These are phyloP conservation scores for Hypomyces rosellus DNA, from an alignment of 2,329 filamentous ascomycete genomes.

Conservation along the genomic window DNA sequence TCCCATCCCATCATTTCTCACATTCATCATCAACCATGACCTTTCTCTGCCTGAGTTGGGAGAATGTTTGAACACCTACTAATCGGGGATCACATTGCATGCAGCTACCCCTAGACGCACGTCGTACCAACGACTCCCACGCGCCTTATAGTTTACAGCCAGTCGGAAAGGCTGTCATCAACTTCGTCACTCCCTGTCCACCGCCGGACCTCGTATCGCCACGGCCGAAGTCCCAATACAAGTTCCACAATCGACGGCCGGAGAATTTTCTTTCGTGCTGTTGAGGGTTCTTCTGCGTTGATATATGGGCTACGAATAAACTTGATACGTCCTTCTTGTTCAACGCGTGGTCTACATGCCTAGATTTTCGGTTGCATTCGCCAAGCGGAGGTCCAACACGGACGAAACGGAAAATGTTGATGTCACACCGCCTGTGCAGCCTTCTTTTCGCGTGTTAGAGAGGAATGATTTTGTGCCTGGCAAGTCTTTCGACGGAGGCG, in stretches of 20 bases:
- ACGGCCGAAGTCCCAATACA: constrained; percentile 4
- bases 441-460: constrained; percentile 55
- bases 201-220: constrained; percentile 11
- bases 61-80: constrained; percentile 6
- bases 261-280: constrained; percentile 5
- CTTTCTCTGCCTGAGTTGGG: not conserved
- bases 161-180: constrained; percentile 1
- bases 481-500: constrained; percentile 47
- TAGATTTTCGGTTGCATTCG: constrained; percentile 55
- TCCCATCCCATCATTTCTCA: not conserved
- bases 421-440: constrained; percentile 35
- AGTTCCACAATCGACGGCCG: constrained; percentile 7
- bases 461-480: constrained; percentile 38
- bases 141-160: constrained; percentile 6
- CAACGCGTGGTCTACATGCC: constrained; percentile 45
- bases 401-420: constrained; percentile 48
- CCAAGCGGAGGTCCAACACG: constrained; percentile 54
- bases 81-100: constrained; percentile 7
- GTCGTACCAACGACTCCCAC: constrained; percentile 12
- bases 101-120: constrained; percentile 7
- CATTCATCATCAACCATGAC: not conserved
- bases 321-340: constrained; percentile 6
- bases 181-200: constrained; percentile 4
- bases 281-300: not conserved
- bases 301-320: constrained; percentile 23